Base-by-base conservation (phyloP, 164 flowering plant species). In the Nelumbo lutea region DNA sequence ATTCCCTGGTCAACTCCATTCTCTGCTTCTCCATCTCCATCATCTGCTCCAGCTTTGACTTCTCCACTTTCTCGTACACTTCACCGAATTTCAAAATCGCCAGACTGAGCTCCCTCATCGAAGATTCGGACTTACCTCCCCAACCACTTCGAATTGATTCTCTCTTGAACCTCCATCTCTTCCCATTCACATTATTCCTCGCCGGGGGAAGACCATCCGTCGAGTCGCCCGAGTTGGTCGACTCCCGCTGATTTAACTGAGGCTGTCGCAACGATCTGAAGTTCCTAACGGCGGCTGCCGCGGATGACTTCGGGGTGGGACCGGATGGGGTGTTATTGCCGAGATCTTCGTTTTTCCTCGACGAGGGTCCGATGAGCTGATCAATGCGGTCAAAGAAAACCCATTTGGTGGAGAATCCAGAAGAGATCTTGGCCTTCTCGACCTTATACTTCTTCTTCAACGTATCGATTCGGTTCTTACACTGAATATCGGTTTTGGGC, bases 381-480 rank as follows among this genome's bases (percentile, higher is more conserved):
- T 53, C 1, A 53, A 53, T 53, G 57, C 57, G 57, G 14, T 53
- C 57, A 11, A 53, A 53, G n/a, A 53, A 53, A 2, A 53, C 15
- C 57, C 57, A 53, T 11, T 53, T 53, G 57, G 57, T 53, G 57
- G 57, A 15, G 1, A 53, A 2, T 4, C 57, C 57, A 53, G 57
- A 53, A 53, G 57, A 1, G 57, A 53, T 53, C 57, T 53, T 53
- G 57, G 57, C 57, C n/a, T 53, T 53, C 57, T 53, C 57, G 14
- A 53, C 14, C 57, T 53, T 53, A 15, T 53, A 53, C 57, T 53
- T 53, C n/a, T 53, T 53, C 57, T 53, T 53, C 57, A 53, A 10
- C n/a, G 57, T 53, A 53, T 53, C 57, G 57, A 53, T 53, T 53
- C 57, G 57, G 57, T 53, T 53, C 57, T 53, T 53, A 15, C 57